Conservation (phyloP, 345 rosid genomes). For the Psidium guajava region DNA sequence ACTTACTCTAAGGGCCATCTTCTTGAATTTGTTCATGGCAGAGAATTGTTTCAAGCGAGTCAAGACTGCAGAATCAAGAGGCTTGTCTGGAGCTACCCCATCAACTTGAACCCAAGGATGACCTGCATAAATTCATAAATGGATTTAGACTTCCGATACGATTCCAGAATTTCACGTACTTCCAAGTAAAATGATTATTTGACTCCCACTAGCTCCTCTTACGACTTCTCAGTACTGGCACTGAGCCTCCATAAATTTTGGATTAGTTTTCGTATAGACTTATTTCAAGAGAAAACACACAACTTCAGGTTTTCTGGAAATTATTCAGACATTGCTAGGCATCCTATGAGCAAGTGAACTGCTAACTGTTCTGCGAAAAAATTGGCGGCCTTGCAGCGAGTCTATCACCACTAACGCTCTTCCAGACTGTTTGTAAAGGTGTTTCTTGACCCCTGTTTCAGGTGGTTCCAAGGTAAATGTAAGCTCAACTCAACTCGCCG, state of each 20-base stretch:
- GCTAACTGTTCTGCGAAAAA: background rate
- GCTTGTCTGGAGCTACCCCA: slow-evolving; percentile 79
- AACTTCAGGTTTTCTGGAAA: background rate
- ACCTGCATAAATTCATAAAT: slow-evolving; percentile 24
- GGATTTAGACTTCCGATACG: too few species aligned
- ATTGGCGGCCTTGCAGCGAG: background rate
- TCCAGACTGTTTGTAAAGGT: background rate
- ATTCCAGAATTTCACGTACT: background rate
- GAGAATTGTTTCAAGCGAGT: slow-evolving; percentile 74
- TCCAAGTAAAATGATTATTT: background rate
- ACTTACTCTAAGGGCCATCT: slow-evolving; percentile 70
- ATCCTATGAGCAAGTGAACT: background rate
- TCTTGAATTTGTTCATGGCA: slow-evolving; percentile 76
- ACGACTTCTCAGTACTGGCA: background rate
- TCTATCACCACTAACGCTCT: background rate
- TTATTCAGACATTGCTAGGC: background rate
- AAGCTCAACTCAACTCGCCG: background rate
- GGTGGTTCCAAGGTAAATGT: background rate
- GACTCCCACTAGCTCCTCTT: background rate
- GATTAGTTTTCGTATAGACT: background rate
- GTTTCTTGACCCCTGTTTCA: background rate
- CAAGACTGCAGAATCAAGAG: slow-evolving; percentile 63
- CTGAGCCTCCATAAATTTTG: background rate
- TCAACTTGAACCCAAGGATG: slow-evolving; percentile 84
- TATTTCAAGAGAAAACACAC: background rate